Conservation (phyloP, 495 filamentous ascomycete genomes). For the Evansstolkia leycettana region DNA sequence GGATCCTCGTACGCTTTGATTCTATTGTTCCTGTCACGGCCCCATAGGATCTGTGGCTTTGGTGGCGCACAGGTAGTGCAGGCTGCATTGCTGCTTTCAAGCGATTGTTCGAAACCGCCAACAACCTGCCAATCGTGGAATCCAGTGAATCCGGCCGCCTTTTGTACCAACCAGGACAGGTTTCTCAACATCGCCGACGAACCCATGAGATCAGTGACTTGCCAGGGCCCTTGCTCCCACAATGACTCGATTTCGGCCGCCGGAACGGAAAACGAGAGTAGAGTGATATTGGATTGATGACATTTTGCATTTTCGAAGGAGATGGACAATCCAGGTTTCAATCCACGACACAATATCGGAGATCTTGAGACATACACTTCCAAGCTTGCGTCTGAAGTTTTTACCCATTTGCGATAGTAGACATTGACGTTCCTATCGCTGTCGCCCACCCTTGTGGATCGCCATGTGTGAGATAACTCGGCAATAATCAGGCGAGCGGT, state of each 20-base stretch:
- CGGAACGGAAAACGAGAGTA: slow-evolving; percentile 13
- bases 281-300: slow-evolving; percentile 13
- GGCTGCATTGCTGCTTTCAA: background rate
- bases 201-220: slow-evolving; percentile 10
- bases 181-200: slow-evolving; percentile 12
- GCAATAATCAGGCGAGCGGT: slow-evolving; percentile 39
- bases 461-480: slow-evolving; percentile 22
- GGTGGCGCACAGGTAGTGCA: slow-evolving; percentile 32
- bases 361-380: slow-evolving; percentile 1
- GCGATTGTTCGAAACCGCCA: background rate
- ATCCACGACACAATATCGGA: slow-evolving; percentile 4
- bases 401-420: slow-evolving; percentile 16
- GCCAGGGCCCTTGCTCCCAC: slow-evolving; percentile 6
- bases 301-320: slow-evolving; percentile 10
- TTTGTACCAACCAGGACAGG: slow-evolving; percentile 21
- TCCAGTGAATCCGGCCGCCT: slow-evolving; percentile 6
- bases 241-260: slow-evolving; percentile 5
- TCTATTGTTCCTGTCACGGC: slow-evolving; percentile 6
- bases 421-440: slow-evolving; percentile 7
- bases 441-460: slow-evolving; percentile 7
- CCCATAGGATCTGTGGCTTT: slow-evolving; percentile 30
- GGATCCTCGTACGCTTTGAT: slow-evolving; percentile 35
- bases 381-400: slow-evolving; percentile 5
- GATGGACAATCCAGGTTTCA: slow-evolving; percentile 6
- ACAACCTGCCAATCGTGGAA: slow-evolving; percentile 17